Conservation (phyloP, 192 early-diverging fungal genomes). For the Podila clonocystis region DNA sequence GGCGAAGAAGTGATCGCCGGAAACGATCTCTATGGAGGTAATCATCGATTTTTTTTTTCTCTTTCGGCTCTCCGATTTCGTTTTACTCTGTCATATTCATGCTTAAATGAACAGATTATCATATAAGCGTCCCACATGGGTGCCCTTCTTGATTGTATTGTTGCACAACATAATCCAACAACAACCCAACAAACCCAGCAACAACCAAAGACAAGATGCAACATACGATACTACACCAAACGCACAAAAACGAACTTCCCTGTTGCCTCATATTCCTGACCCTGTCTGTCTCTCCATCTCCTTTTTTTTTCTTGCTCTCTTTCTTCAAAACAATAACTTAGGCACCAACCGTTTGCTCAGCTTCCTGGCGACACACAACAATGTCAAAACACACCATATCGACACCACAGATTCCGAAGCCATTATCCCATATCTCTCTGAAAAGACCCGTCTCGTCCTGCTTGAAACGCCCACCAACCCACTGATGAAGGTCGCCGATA, state of each 20-base stretch:
- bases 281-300: slow-evolving; percentile 13
- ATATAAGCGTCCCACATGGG: no score
- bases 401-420: slow-evolving; percentile 81
- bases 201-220: not conserved
- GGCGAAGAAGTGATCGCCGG: slow-evolving; percentile 96
- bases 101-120: no score
- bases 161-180: no score
- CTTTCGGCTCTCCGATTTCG: slow-evolving; percentile 3
- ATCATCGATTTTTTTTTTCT: not conserved
- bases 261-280: not conserved
- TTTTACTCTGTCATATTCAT: not conserved
- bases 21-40: slow-evolving; percentile 96
- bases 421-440: slow-evolving; percentile 72
- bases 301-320: slow-evolving; percentile 22
- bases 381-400: slow-evolving; percentile 89
- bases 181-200: no score
- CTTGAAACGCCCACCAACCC: slow-evolving; percentile 98
- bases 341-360: slow-evolving; percentile 94
- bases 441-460: slow-evolving; percentile 85
- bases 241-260: not conserved
- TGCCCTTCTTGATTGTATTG: no score
- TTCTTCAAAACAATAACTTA: slow-evolving; percentile 11
- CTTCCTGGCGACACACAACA: slow-evolving; percentile 80
- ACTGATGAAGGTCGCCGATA: slow-evolving; percentile 93
- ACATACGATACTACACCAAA: not conserved